Evolutionary conservation across 208 protist genomes (phyloP), one percentile per base, ranked within the genome.

Genomic region (Trypanosoma congolense): DNA sequence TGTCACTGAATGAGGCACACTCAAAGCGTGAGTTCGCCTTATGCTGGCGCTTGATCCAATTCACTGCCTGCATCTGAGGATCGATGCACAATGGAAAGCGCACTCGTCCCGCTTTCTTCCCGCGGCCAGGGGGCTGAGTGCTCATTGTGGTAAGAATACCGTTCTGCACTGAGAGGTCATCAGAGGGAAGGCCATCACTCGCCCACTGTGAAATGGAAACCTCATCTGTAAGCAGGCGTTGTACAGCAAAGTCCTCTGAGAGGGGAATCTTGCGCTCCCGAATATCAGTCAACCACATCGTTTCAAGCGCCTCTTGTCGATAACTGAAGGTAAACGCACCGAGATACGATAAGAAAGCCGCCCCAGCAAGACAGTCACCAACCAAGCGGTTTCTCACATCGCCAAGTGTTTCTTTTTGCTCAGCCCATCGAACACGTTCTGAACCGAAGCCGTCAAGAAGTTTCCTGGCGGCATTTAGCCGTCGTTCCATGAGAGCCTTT

Each of bases 161-260:
- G 73, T 99, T 99, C 68, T 99, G 97, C 29, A 99, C 83, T 4
- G 95, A 98, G 16, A 99, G 93, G 54, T 98, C 96, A 80, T 99
- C 98, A 1, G 87, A 90, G 18, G 98, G 98, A 16, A 99, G 81
- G 14, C 97, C 96, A 67, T 99, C 96, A 59, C 87, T 96, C 24
- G 81, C 87, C 98, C 98, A 99, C 70, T 97, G 77, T 21, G 94
- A 93, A 21, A 98, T 90, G 56, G 98, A 96, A 21, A 99, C 97
- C 53, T 98, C 97, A 62, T 88, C 88, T 12, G 96, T 97, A 18
- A 99, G 80, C 19, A 99, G 85, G 25, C 58, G 55, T 31, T 95
- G 85, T n/a, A 99, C 65, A 14, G 65, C 57, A 57, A 98, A 98
- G 36, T 77, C 58, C 18, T 77, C 65, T 8, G 91, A 92, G 30